Percentiles rank a stretch among this genome's conserved stretches.
These are phyloP conservation scores for Scutellaria barbata DNA, from an alignment of 257 asterid genomes.

Conservation along the genomic window DNA sequence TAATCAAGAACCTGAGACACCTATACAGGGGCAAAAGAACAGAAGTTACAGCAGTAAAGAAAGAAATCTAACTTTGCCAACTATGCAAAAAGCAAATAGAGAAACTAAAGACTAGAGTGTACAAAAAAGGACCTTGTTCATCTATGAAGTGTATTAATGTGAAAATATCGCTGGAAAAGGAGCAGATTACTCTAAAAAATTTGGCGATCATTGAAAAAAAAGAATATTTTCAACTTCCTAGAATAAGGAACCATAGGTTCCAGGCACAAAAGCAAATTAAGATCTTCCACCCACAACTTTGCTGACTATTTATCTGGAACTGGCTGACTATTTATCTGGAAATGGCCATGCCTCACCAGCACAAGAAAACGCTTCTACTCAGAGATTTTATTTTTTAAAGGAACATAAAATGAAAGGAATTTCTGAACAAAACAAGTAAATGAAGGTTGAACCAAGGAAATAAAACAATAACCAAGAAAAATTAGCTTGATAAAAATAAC, in stretches of 20 bases:
- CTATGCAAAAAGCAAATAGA: constrained; percentile 9
- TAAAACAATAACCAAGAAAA: background rate
- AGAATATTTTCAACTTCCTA: constrained; percentile 16
- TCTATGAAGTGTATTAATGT: constrained; percentile 14
- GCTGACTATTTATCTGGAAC: constrained; percentile 1
- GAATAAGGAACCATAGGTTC: background rate
- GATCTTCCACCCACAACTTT: background rate
- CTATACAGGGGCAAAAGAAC: constrained; percentile 48
- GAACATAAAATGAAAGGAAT: background rate
- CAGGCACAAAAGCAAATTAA: background rate
- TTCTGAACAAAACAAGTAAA: constrained; percentile 16
- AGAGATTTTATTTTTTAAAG: too few species aligned
- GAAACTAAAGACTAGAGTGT: constrained; percentile 19
- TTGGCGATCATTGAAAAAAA: background rate
- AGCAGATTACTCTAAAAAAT: background rate
- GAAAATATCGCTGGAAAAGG: background rate
- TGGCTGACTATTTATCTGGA: background rate
- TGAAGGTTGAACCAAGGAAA: background rate
- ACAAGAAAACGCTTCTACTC: background rate
- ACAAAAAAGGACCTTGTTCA: background rate
- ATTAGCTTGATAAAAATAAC: background rate
- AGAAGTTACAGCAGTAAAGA: constrained; percentile 29
- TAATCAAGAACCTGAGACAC: constrained; percentile 87
- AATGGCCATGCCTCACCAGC: background rate
- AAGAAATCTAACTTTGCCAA: constrained; percentile 16